These are phyloP conservation scores for Paxillus ammoniavirescens DNA, from an alignment of 768 basidiomycete genomes.

Conservation along the genomic window DNA sequence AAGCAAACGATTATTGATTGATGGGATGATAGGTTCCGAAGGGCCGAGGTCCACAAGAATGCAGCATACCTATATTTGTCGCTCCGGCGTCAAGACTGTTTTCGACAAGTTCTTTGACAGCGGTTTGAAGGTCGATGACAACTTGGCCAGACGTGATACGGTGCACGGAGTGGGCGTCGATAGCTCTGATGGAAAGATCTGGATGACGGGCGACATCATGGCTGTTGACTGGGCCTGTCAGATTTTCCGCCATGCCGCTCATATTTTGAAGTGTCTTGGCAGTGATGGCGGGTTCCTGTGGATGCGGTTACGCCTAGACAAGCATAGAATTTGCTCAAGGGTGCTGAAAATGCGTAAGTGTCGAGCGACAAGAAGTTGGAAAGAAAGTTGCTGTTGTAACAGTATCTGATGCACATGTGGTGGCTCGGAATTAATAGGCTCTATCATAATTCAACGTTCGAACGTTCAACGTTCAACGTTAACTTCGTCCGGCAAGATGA, in stretches of 20 bases:
- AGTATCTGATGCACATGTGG: too few relatives aligned
- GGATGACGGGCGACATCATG: background rate
- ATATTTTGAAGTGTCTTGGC: background rate
- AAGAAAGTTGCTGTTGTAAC: too few relatives aligned
- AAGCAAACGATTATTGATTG: background rate
- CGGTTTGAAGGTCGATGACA: constrained; percentile 88
- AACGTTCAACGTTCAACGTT: too few relatives aligned
- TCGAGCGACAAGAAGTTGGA: too few relatives aligned
- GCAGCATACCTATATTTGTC: constrained; percentile 69
- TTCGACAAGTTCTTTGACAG: constrained; percentile 95
- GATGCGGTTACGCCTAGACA: background rate
- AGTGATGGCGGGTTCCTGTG: background rate
- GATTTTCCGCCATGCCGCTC: background rate
- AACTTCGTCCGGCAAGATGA: too few relatives aligned
- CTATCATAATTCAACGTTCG: too few relatives aligned
- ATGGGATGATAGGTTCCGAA: background rate
- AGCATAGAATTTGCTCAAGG: too few relatives aligned
- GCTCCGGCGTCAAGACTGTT: constrained; percentile 94
- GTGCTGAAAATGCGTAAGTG: too few relatives aligned
- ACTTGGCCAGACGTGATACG: constrained; percentile 94
- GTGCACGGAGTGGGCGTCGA: constrained; percentile 79
- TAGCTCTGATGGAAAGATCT: constrained; percentile 43
- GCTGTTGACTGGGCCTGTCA: background rate
- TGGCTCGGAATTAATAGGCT: too few relatives aligned
- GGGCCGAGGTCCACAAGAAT: background rate